Evolutionary conservation across 75 land plant genomes (phyloP).

Genomic region (Sequoia sempervirens): DNA sequence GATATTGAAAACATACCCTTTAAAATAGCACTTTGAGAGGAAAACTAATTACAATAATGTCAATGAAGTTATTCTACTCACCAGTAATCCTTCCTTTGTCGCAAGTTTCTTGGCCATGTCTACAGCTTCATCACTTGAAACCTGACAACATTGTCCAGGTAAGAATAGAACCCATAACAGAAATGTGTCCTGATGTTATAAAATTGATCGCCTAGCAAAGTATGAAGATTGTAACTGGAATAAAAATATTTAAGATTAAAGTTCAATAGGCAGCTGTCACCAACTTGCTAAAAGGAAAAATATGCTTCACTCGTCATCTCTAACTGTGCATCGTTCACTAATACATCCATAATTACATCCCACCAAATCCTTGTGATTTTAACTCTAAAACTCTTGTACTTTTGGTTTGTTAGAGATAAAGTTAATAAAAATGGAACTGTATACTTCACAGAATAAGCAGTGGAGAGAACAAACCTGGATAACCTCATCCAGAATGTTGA

Average conservation of each 20-base stretch:
- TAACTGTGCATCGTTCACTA: background rate
- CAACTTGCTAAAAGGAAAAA: background rate
- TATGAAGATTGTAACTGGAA: background rate
- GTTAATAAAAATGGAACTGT: background rate
- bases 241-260: background rate
- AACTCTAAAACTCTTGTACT: background rate
- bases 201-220: background rate
- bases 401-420: background rate
- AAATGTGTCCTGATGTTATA: background rate
- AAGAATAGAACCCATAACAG: background rate
- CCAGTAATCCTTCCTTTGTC: slow-evolving; percentile 72
- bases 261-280: background rate
- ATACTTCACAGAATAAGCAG: background rate
- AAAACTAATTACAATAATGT: background rate
- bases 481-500: slow-evolving; percentile 68
- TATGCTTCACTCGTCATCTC: background rate
- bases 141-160: slow-evolving; percentile 19
- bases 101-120: slow-evolving; percentile 74
- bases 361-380: background rate
- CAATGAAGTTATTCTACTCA: slow-evolving; percentile 15
- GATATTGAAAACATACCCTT: background rate
- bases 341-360: background rate
- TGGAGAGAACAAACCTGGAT: slow-evolving; percentile 41
- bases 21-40: background rate
- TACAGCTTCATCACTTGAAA: slow-evolving; percentile 76